phyloP scores from a whole-genome alignment of 2,329 filamentous ascomycete species.

The Diaporthe citrichinensis region DNA sequence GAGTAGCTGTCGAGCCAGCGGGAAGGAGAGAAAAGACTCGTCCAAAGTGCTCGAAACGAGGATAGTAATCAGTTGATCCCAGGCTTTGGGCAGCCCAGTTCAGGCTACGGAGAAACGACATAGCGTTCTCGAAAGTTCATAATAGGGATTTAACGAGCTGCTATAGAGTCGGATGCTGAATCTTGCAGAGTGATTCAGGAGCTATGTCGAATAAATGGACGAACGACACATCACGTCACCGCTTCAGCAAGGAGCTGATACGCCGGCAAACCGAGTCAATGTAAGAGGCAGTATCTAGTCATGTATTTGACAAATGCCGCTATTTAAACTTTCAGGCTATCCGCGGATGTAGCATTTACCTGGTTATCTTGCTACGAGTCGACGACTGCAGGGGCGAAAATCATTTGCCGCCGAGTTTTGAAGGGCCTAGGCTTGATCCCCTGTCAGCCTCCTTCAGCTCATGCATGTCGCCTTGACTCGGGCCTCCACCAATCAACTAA shows the following conservation, averaged over 20 bases:
- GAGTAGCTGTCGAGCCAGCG: neutral
- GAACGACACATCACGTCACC: neutral
- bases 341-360: neutral
- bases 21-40: constrained; percentile 7
- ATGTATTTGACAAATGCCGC: neutral
- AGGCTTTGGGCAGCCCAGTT: constrained; percentile 23
- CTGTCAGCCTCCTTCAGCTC: constrained; percentile 5
- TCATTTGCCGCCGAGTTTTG: neutral
- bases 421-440: neutral
- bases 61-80: constrained; percentile 2
- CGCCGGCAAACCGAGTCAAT: neutral
- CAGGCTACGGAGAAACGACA: constrained; percentile 6
- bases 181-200: neutral
- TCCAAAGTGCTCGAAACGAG: constrained; percentile 2
- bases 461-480: constrained; percentile 16
- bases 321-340: constrained; percentile 7
- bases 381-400: neutral
- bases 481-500: neutral
- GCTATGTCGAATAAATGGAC: neutral
- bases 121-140: neutral
- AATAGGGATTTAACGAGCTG: too few species aligned
- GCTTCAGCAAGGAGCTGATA: neutral
- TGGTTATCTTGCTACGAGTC: constrained; percentile 16
- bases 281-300: neutral
- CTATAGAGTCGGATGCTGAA: neutral